Evolutionary conservation across 2,329 filamentous ascomycete species (phyloP).

Genomic region (Neonectria magnoliae): DNA sequence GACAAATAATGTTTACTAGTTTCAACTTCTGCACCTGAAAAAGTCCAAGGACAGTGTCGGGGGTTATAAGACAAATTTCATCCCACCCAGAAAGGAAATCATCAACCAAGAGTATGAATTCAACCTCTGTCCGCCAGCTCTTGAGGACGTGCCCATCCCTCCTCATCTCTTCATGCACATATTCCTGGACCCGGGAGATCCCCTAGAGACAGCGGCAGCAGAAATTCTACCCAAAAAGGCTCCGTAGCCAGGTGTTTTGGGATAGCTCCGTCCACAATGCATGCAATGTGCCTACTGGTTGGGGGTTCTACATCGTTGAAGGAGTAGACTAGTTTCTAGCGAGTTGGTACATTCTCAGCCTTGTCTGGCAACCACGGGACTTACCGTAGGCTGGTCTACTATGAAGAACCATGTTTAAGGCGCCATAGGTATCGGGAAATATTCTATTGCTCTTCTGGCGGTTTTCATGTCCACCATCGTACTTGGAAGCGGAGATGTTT

Average conservation of each 20-base stretch:
- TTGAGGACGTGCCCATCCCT: conserved; percentile 2
- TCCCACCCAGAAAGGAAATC: conserved; percentile 9
- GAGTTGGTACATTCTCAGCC: neutral
- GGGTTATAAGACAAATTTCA: conserved; percentile 3
- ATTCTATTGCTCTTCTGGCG: neutral
- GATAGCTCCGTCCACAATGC: neutral
- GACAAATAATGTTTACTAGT: neutral
- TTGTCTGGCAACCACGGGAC: neutral
- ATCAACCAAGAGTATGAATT: conserved; percentile 3
- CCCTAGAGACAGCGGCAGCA: neutral
- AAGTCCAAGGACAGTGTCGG: conserved; percentile 13
- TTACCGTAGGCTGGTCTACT: conserved; percentile 8
- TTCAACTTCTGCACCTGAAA: neutral
- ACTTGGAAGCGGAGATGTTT: neutral
- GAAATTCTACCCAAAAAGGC: conserved; percentile 18
- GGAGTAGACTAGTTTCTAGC: neutral
- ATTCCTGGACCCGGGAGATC: conserved; percentile 10
- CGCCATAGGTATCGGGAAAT: conserved; percentile 6
- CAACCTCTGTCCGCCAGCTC: conserved; percentile 3
- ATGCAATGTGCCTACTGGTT: conserved; percentile 1
- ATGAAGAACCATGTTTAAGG: conserved; percentile 9
- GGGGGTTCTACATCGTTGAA: conserved; percentile 20
- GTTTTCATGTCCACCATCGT: neutral
- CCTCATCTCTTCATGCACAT: conserved; percentile 13
- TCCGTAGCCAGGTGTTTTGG: conserved; percentile 1